Percentiles rank a stretch among this genome's conserved stretches.
Evolutionary conservation across 495 filamentous ascomycete species (phyloP).

Genomic region (Trichoderma orchidacearum): DNA sequence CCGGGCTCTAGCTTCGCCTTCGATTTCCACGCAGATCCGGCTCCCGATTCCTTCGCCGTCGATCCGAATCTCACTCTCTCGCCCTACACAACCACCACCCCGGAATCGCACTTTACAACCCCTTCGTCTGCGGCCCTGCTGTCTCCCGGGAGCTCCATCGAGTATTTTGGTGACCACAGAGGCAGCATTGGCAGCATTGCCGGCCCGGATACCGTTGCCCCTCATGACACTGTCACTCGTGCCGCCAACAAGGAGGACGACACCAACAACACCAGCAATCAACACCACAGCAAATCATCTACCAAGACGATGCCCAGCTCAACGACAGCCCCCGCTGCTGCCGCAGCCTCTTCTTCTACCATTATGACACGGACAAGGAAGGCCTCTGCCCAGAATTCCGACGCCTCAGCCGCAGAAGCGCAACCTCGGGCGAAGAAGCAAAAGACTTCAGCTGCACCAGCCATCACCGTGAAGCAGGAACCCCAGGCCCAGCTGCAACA

Average conservation of each 20-base stretch:
- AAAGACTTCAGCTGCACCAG: not conserved
- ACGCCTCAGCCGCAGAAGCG: not conserved
- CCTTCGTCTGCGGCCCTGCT: not conserved
- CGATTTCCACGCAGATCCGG: not conserved
- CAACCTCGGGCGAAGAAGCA: not conserved
- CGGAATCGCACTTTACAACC: not conserved
- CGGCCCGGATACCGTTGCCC: not conserved
- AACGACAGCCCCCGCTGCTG: not conserved
- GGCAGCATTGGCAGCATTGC: not conserved
- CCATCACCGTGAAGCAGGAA: not conserved
- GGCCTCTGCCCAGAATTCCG: not conserved
- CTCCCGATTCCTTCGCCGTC: not conserved
- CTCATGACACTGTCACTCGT: not conserved
- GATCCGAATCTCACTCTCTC: not conserved
- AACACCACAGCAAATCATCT: not conserved
- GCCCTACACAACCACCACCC: not conserved
- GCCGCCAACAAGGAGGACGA: not conserved
- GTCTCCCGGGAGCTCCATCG: not conserved
- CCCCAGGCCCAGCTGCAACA: not conserved
- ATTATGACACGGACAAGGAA: not conserved
- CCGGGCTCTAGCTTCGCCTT: not conserved
- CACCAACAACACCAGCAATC: not conserved
- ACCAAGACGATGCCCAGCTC: not conserved
- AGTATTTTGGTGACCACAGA: not conserved
- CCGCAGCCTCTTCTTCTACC: not conserved